Percentiles rank a stretch among this genome's conserved stretches.
Evolutionary conservation across 2,329 filamentous ascomycete genomes (phyloP).

Genomic region (Fusarium sp.): DNA sequence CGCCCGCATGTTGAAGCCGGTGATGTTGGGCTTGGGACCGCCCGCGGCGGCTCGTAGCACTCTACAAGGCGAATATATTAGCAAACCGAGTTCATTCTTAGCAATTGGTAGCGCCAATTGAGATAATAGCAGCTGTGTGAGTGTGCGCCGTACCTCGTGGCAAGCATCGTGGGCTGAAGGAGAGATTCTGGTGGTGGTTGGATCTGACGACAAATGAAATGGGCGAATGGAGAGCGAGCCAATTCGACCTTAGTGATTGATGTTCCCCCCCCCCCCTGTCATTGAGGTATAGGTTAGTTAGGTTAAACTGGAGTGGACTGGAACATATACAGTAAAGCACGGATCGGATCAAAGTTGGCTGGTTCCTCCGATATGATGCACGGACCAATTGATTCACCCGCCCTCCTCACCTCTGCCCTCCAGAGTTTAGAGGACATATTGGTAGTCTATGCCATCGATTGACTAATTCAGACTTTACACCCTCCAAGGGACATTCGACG

Average conservation of each 20-base stretch:
- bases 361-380: constrained; percentile 32
- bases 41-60: constrained; percentile 60
- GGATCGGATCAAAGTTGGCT: constrained; percentile 38
- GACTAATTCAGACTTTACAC: constrained; percentile 17
- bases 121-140: background rate
- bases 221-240: constrained; percentile 43
- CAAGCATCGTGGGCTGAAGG: constrained; percentile 47
- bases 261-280: constrained; percentile 9
- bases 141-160: constrained; percentile 47
- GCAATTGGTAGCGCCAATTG: constrained; percentile 14
- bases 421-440: constrained; percentile 19
- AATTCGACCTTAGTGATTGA: constrained; percentile 39
- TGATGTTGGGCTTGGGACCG: constrained; percentile 75
- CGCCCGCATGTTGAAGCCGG: constrained; percentile 88
- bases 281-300: background rate
- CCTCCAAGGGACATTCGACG: background rate
- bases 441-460: constrained; percentile 20
- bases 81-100: constrained; percentile 2
- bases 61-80: constrained; percentile 41
- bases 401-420: constrained; percentile 32
- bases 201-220: constrained; percentile 43
- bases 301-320: constrained; percentile 6
- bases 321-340: background rate
- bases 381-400: constrained; percentile 28
- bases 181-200: constrained; percentile 37